Evolutionary conservation across 805 yeast genomes (phyloP), one percentile per base, ranked within the genome.

Genomic region (Cyberlindnera nakhonratchasimensis): DNA sequence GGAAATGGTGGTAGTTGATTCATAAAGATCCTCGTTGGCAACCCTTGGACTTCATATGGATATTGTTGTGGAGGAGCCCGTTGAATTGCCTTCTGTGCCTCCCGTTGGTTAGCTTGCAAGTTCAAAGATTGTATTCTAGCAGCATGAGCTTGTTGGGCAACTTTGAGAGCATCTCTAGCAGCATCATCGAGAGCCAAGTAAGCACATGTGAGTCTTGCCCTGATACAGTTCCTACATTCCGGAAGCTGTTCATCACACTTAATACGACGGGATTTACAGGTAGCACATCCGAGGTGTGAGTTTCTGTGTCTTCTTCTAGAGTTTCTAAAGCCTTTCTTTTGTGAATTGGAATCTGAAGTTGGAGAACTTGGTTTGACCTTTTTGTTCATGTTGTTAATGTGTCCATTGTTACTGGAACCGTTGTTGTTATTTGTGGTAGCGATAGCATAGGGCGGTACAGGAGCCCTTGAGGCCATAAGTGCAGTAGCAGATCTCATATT

Each of bases 211-310:
- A 72, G 59, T 40, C 71, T 69, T 40, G 69, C 67, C 48, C 74
- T 67, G 24, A 63, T 51, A 55, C 86, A 80, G 52, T 78, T 79
- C 39, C 62, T 59, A 52, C 87, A 80, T 37, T 66, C 63, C 2
- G 85, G 86, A n/a, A 76, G 64, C 23, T 66, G 63, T 58, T 80
- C 86, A 58, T 80, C 84, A 58, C 86, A 80, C 51, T 80, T 80
- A 55, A 80, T 76, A 29, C 83, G 66, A 30, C 86, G 69, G 37
- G 70, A 66, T 53, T 80, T 79, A 60, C 86, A 80, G 17, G 80
- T 78, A 3, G 77, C 79, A 62, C 93, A 84, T n/a, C 93, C 91
- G 39, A 75, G 57, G 54, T 82, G 88, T 6, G 86, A 80, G 63
- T 82, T 82, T 44, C 81, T 67, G 60, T 82, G 88, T 45, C 74